Evolutionary conservation across 2,329 filamentous ascomycete genomes (phyloP).

Genomic region (Harringtonia aguacate): DNA sequence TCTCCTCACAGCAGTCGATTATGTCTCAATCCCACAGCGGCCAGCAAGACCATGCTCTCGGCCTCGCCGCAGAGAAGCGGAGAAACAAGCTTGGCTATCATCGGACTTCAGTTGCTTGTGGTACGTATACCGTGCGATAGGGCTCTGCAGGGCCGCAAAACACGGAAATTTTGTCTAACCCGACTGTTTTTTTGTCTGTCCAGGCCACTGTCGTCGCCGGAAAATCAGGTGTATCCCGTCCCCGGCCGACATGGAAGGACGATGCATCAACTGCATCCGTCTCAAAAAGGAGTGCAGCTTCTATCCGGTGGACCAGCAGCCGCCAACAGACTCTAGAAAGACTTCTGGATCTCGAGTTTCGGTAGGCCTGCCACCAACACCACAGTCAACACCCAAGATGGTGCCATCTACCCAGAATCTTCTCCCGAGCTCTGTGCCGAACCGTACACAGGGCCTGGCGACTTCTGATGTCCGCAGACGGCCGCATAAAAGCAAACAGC

Average conservation of each 20-base stretch:
- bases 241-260: slow-evolving; percentile 58
- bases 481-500: slow-evolving; percentile 24
- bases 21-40: slow-evolving; percentile 13
- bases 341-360: slow-evolving; percentile 29
- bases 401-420: no score
- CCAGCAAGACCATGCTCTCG: slow-evolving; percentile 21
- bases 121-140: slow-evolving; percentile 45
- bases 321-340: slow-evolving; percentile 35
- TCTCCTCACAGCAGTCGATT: slow-evolving; percentile 20
- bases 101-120: slow-evolving; percentile 87
- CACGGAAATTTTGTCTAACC: neutral
- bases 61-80: slow-evolving; percentile 38
- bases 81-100: slow-evolving; percentile 95
- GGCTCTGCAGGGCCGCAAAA: neutral
- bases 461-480: slow-evolving; percentile 26
- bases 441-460: neutral
- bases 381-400: slow-evolving; percentile 18
- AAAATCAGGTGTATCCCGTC: slow-evolving; percentile 87
- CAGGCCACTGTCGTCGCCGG: slow-evolving; percentile 78
- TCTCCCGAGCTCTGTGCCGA: neutral
- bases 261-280: slow-evolving; percentile 87
- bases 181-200: neutral
- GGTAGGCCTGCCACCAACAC: slow-evolving; percentile 15
- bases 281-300: slow-evolving; percentile 93
- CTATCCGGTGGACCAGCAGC: slow-evolving; percentile 73